Conservation (phyloP, 2,329 filamentous ascomycete species). For the Penicillium sp. region DNA sequence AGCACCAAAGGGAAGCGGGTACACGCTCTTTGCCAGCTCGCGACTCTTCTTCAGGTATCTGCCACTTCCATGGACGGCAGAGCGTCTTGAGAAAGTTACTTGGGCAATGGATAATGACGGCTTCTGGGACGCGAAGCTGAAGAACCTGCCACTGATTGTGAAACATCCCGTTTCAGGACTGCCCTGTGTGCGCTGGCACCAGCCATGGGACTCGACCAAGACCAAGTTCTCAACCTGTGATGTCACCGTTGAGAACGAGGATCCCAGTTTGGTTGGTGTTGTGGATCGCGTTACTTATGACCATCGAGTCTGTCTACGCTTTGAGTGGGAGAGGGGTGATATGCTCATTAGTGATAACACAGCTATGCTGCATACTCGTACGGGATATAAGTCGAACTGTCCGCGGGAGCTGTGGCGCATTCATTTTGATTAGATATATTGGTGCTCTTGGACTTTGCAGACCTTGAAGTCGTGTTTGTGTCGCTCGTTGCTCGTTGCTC, state of each 20-base stretch:
- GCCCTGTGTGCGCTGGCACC: constrained; percentile 53
- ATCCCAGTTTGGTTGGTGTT: constrained; percentile 35
- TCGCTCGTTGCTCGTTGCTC: background rate
- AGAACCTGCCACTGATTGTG: constrained; percentile 44
- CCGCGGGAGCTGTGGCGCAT: constrained; percentile 28
- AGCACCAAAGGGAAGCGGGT: constrained; percentile 50
- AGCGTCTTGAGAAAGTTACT: constrained; percentile 21
- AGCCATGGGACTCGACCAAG: constrained; percentile 52
- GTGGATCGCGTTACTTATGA: constrained; percentile 49
- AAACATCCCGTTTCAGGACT: constrained; percentile 45
- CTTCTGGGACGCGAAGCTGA: constrained; percentile 46
- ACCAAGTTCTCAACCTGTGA: constrained; percentile 49
- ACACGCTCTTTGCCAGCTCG: constrained; percentile 53
- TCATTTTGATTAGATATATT: constrained; percentile 20
- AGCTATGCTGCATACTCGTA: constrained; percentile 27
- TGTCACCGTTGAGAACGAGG: constrained; percentile 43
- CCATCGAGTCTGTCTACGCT: constrained; percentile 48
- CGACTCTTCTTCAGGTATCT: constrained; percentile 48
- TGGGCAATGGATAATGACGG: constrained; percentile 50
- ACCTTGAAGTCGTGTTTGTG: background rate
- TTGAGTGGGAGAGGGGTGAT: constrained; percentile 54
- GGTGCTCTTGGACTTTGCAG: background rate
- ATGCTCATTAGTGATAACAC: constrained; percentile 52
- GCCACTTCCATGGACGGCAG: constrained; percentile 33
- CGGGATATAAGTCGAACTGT: constrained; percentile 24